These are phyloP conservation scores for Skeletonema costatum DNA, from an alignment of 108 stramenopile species.

Conservation along the genomic window DNA sequence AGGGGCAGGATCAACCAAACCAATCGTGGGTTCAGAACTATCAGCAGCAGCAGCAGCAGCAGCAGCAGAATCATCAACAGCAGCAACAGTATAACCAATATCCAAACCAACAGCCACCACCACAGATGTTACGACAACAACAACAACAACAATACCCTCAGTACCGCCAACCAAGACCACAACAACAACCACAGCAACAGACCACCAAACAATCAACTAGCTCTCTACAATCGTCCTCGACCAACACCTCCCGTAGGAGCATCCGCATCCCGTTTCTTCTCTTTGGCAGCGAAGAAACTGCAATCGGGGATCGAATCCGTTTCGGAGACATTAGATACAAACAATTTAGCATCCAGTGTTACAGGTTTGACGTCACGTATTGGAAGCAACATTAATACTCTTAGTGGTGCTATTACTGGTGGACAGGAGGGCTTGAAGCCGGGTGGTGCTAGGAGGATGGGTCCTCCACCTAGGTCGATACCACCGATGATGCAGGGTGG, in stretches of 20 bases:
- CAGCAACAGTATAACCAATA: slow-evolving; percentile 5
- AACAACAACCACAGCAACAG: not conserved
- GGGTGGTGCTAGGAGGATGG: not conserved
- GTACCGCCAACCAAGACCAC: not conserved
- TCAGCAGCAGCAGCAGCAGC: not conserved
- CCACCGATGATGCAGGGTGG: slow-evolving; percentile 6
- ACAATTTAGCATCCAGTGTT: slow-evolving; percentile 37
- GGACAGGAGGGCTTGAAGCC: not conserved
- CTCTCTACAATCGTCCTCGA: not conserved
- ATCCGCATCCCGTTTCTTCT: slow-evolving; percentile 32
- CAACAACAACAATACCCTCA: slow-evolving; percentile 5
- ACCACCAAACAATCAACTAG: slow-evolving; percentile 14
- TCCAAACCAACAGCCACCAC: not conserved
- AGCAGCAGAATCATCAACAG: slow-evolving; percentile 7
- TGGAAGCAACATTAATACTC: slow-evolving; percentile 7
- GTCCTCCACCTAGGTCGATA: not conserved
- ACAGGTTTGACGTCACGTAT: slow-evolving; percentile 37
- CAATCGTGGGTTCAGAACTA: slow-evolving; percentile 4
- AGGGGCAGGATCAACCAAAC: slow-evolving; percentile 1
- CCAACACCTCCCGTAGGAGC: slow-evolving; percentile 3
- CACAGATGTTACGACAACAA: slow-evolving; percentile 1
- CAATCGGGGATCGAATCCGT: slow-evolving; percentile 42
- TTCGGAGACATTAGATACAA: slow-evolving; percentile 35
- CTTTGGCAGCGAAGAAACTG: slow-evolving; percentile 27
- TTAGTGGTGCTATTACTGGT: slow-evolving; percentile 21